Percentiles rank a stretch among this genome's conserved stretches.
These are phyloP conservation scores for Pseudozyma hubeiensis DNA, from an alignment of 1,284 basidiomycete species.

Conservation along the genomic window DNA sequence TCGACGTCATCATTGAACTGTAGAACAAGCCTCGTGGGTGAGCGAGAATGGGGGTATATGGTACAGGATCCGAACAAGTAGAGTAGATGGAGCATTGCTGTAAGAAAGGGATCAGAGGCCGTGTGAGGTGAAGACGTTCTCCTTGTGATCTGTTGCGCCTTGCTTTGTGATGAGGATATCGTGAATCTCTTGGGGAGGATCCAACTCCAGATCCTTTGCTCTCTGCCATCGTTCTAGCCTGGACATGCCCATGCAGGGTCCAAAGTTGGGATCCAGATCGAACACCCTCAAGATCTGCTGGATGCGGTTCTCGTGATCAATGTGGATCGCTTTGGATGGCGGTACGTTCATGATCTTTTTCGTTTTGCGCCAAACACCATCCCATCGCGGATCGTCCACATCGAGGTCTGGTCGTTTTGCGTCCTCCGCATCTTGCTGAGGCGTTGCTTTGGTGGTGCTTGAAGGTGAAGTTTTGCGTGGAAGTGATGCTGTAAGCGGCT, in stretches of 20 bases:
- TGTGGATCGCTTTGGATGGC: conserved; percentile 53
- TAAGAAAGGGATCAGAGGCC: conserved; percentile 15
- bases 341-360: conserved; percentile 45
- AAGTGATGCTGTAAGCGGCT: conserved; percentile 22
- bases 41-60: conserved; percentile 22
- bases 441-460: not conserved
- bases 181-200: conserved; percentile 83
- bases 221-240: conserved; percentile 89
- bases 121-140: conserved; percentile 43
- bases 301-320: conserved; percentile 58
- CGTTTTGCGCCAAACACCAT: conserved; percentile 55
- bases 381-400: conserved; percentile 50
- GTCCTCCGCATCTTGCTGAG: conserved; percentile 17
- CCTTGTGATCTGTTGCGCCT: conserved; percentile 42
- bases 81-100: not conserved
- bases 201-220: conserved; percentile 81
- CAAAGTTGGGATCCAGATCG: conserved; percentile 72
- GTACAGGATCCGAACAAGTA: conserved; percentile 14
- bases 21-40: no score
- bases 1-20: not conserved
- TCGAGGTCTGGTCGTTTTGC: conserved; percentile 40
- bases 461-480: conserved; percentile 13
- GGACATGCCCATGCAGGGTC: conserved; percentile 84
- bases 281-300: conserved; percentile 65
- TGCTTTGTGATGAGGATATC: conserved; percentile 63